Base-by-base conservation (phyloP, 192 early-diverging fungal species). In the Umbelopsis sp. region DNA sequence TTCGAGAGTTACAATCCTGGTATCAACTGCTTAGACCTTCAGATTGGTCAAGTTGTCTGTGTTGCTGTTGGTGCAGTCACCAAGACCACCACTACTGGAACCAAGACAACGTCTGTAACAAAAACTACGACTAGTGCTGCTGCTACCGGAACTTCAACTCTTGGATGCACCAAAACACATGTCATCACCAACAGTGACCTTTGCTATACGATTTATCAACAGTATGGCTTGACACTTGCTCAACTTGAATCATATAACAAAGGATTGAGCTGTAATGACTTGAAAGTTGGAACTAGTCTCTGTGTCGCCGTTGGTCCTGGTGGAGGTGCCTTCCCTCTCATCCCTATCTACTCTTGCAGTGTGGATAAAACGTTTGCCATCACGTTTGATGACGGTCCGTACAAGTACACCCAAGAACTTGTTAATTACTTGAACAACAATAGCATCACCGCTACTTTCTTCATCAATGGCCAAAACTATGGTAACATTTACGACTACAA, bases 381-480 rank as follows among this genome's bases (percentile, higher is more conserved):
- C n/a, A 88, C 87, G 21, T 88, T 79, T 67, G 86, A 86, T 49
- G 86, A 88, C 45, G 87, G 87, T 45, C 87, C 87, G 32, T 82
- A 85, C 11, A 66, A 74, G 22, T 79, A 78, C 36, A 78, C 78
- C 0, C 76, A 77, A 0, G 68, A 79, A 4, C 73, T 88, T 12
- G 82, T 84, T 29, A 76, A 80, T 31, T 72, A 74, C 51, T 51
- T 88, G 1, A 32, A 74, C 41, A 69, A 72, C 0, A 75, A 79
- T 22, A 77, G 82, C 29, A 75, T 80, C 5, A 86, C 82, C 29
- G 84, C 83, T 0, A 88, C 87, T 2, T 76, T 88, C 17, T 88
- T 88, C 53, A 81, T 84, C 36, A 79, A 86, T 67, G 85, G 87
- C 24, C 45, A 80, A 29, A 90, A 89, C 77, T 78, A 74, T 17